These are phyloP conservation scores for Przewalskia tangutica DNA, from an alignment of 257 asterid species.

Conservation along the genomic window DNA sequence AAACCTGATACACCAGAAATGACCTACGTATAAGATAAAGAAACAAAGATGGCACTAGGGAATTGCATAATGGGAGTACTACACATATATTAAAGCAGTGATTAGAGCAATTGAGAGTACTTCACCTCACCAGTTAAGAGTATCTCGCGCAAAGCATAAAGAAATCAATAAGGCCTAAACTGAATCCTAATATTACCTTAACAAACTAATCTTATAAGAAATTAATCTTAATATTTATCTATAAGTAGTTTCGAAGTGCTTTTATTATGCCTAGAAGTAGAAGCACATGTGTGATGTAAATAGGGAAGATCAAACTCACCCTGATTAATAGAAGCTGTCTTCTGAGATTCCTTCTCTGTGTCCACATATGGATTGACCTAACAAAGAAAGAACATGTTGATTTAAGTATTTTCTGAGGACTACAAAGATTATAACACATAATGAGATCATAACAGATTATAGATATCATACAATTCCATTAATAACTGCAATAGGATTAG, in stretches of 20 bases:
- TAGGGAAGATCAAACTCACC: conserved; percentile 36
- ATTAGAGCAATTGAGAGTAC: background rate
- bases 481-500: conserved; percentile 17
- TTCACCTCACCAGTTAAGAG: background rate
- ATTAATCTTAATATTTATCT: background rate
- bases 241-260: background rate
- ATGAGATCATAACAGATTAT: background rate
- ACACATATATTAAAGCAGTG: background rate
- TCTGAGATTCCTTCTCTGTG: conserved; percentile 31
- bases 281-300: background rate
- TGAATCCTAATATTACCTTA: background rate
- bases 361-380: conserved; percentile 40
- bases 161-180: background rate
- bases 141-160: background rate
- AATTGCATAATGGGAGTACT: background rate
- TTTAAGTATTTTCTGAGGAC: background rate
- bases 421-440: background rate
- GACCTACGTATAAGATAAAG: conserved; percentile 2
- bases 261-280: background rate
- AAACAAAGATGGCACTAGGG: background rate
- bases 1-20: conserved; percentile 28
- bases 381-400: conserved; percentile 14
- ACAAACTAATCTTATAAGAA: background rate
- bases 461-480: conserved; percentile 57
- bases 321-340: conserved; percentile 24